A percentile compares a stretch with the other conserved stretches of the same genome.
phyloP scores from a whole-genome alignment of 345 rosid genomes.

The Excoecaria cochinchinensis region DNA sequence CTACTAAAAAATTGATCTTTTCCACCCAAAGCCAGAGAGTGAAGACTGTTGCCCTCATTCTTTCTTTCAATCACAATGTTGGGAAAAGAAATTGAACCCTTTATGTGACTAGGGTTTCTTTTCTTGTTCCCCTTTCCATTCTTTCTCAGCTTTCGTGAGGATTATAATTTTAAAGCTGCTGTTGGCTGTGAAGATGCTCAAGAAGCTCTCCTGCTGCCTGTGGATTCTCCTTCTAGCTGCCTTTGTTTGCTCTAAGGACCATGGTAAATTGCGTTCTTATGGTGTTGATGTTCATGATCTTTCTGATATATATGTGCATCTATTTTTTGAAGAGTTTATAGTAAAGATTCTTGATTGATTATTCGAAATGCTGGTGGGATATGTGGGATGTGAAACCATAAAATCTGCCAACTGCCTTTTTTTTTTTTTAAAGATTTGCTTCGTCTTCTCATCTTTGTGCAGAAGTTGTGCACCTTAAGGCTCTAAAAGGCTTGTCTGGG shows the following conservation, averaged over 20 bases:
- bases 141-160: background rate
- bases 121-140: background rate
- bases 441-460: background rate
- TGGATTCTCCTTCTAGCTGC: constrained; percentile 39
- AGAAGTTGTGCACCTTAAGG: background rate
- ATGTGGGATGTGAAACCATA: background rate
- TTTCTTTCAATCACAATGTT: background rate
- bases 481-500: background rate
- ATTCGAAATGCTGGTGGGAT: background rate
- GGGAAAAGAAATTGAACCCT: constrained; percentile 8
- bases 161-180: background rate
- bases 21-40: background rate
- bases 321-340: background rate
- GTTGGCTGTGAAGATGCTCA: constrained; percentile 16
- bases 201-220: constrained; percentile 23
- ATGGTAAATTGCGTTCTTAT: constrained; percentile 37
- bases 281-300: too few relatives aligned
- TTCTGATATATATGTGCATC: too few relatives aligned
- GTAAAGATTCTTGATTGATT: background rate
- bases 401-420: background rate
- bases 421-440: background rate
- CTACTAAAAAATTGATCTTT: background rate
- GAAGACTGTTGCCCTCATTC: background rate
- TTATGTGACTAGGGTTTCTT: constrained; percentile 23
- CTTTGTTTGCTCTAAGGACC: constrained; percentile 50